Percentiles rank a stretch among this genome's conserved stretches.
phyloP scores from a whole-genome alignment of 208 protist genomes.

The Phytomonas francai region DNA sequence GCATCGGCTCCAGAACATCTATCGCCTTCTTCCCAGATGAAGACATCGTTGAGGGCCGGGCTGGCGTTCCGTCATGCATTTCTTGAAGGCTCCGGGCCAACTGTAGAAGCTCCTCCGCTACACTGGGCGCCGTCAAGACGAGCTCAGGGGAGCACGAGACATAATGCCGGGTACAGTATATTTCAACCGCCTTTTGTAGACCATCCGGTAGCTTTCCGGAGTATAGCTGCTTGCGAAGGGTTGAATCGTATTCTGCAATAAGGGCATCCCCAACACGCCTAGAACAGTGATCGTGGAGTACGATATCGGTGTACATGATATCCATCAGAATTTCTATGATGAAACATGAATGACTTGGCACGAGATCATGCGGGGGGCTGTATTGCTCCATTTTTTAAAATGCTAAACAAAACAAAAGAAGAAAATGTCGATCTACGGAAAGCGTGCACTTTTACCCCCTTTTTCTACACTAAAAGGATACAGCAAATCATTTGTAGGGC shows the following conservation, averaged over 20 bases:
- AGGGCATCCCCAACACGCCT: slow-evolving; percentile 31
- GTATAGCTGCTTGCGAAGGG: slow-evolving; percentile 23
- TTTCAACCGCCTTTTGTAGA: slow-evolving; percentile 35
- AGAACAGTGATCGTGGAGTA: slow-evolving; percentile 31
- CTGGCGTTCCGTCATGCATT: neutral
- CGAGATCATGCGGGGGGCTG: neutral
- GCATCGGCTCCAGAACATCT: neutral
- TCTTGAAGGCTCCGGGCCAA: slow-evolving; percentile 23
- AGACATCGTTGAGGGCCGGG: neutral
- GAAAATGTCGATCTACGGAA: neutral
- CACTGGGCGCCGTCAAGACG: slow-evolving; percentile 21
- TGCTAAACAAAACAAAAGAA: neutral
- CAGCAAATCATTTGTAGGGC: neutral
- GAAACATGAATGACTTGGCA: neutral
- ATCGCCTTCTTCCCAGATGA: neutral
- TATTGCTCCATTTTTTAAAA: neutral
- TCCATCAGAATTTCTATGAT: slow-evolving; percentile 52
- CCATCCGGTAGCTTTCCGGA: slow-evolving; percentile 14
- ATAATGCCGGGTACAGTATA: slow-evolving; percentile 46
- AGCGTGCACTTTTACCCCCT: neutral
- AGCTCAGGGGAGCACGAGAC: slow-evolving; percentile 31
- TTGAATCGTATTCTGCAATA: slow-evolving; percentile 22
- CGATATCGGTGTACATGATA: slow-evolving; percentile 54
- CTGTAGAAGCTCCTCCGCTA: slow-evolving; percentile 19
- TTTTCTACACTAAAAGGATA: neutral